Evolutionary conservation across 352 stramenopile genomes (phyloP).

Genomic region (Globisporangium perplexum): DNA sequence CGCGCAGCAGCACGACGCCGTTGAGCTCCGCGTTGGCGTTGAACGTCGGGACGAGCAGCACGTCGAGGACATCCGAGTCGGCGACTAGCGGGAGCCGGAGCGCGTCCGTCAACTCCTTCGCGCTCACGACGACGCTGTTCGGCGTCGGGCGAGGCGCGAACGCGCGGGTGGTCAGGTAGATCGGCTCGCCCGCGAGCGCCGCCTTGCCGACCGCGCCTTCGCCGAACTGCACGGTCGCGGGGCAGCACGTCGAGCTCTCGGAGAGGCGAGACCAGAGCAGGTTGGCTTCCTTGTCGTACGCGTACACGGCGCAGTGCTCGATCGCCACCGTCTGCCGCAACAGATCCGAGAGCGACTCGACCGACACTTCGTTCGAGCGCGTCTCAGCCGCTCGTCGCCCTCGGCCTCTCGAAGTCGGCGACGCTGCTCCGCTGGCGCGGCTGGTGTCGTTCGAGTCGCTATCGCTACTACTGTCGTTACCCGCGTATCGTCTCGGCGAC

Average conservation of each 20-base stretch:
- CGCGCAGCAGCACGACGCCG: conserved; percentile 53
- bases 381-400: conserved; percentile 4
- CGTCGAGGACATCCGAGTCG: conserved; percentile 22
- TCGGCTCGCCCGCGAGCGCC: conserved; percentile 15
- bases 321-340: conserved; percentile 45
- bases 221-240: conserved; percentile 38
- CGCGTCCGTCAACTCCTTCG: conserved; percentile 13
- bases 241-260: conserved; percentile 16
- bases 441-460: background rate
- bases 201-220: conserved; percentile 49
- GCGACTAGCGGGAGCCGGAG: conserved; percentile 5
- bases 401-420: background rate
- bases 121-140: conserved; percentile 3
- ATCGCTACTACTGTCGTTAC: background rate
- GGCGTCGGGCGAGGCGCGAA: conserved; percentile 3
- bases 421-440: background rate
- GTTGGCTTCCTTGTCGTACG: conserved; percentile 42
- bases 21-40: conserved; percentile 38
- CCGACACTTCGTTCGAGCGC: conserved; percentile 18
- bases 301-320: conserved; percentile 55
- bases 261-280: conserved; percentile 43
- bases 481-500: background rate
- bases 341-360: conserved; percentile 42
- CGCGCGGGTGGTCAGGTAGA: conserved; percentile 23
- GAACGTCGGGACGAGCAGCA: conserved; percentile 50